Evolutionary conservation across 371 early-diverging fungal genomes (phyloP), one percentile per base, ranked within the genome.

Genomic region (Amoeboaphelidium occidentale): DNA sequence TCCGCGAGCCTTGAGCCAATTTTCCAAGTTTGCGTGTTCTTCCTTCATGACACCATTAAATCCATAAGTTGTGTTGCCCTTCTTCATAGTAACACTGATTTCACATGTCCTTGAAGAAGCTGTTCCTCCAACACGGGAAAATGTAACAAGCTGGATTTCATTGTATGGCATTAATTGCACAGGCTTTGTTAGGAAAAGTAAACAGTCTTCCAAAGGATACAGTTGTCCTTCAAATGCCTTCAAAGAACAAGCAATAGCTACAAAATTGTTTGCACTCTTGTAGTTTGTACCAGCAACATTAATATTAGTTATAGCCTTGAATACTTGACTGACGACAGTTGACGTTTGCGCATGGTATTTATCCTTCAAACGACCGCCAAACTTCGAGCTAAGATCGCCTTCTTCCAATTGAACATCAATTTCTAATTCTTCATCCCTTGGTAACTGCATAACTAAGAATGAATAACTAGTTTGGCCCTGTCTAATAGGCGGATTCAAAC

Each of bases 391-490:
- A 13, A 24, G 49, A 22, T 44, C 13, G 23, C 13, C 47, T 26
- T 25, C 51, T 20, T 20, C 20, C 4, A 26, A 22, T 23, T 14
- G 13, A 27, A 91, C 62, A 10, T 77, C 74, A 2, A 81, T 62
- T 45, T 89, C 86, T 10, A 77, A 73, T 51, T 92, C 89, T 50
- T 90, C 89, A 52, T 90, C 88, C 27, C 78, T 70, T 26, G 79
- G 77, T 69, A 97, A 88, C 60, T 93, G 90, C 65, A 97, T 78
- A 12, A 93, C 93, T 58, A 99, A 58, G 68, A 82, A 90, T 3
- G 91, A 86, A 68, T 99, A 97, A 58, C 83, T 73, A 23, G 98
- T 98, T 63, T 97, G 97, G 46, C 99, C 99, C 65, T 98, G 98
- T 46, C 96, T 75, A 47, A 99, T 66, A 14, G 98, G 96, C 44